A percentile compares a stretch with the other conserved stretches of the same genome.
Conservation (phyloP, 164 flowering plant genomes). For the Cinnamomum chago region DNA sequence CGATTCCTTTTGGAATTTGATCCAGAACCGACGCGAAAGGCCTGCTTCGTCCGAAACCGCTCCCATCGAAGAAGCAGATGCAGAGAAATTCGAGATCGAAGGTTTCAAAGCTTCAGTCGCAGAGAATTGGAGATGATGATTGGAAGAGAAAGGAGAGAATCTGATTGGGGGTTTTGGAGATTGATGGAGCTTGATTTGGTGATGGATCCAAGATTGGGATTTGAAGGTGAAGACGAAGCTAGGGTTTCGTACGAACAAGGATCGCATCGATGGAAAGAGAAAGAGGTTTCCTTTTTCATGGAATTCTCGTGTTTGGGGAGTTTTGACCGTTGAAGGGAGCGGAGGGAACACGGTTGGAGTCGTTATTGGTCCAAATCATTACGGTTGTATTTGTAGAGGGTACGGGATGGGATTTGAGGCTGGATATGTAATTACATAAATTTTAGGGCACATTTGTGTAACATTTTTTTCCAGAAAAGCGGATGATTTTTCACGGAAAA, state of each 20-base stretch:
- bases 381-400: no score
- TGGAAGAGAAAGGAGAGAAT: no score
- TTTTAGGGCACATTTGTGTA: no score
- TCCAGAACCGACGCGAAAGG: conserved; percentile 53
- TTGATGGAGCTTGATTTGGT: not conserved
- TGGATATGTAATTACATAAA: no score
- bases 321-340: not conserved
- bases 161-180: not conserved
- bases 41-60: conserved; percentile 32
- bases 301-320: no score
- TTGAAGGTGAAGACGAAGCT: not conserved
- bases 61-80: not conserved
- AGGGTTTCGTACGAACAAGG: not conserved
- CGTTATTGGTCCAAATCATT: not conserved
- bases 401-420: no score
- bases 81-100: not conserved
- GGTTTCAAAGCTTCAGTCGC: not conserved
- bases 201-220: not conserved
- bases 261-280: conserved; percentile 4
- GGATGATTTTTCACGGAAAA: accelerated
- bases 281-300: not conserved
- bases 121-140: no score
- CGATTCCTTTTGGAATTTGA: conserved; percentile 54
- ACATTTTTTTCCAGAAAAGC: no score
- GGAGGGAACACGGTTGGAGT: not conserved